Base-by-base conservation (phyloP, 768 basidiomycete species). In the Psilocybe azurescens region DNA sequence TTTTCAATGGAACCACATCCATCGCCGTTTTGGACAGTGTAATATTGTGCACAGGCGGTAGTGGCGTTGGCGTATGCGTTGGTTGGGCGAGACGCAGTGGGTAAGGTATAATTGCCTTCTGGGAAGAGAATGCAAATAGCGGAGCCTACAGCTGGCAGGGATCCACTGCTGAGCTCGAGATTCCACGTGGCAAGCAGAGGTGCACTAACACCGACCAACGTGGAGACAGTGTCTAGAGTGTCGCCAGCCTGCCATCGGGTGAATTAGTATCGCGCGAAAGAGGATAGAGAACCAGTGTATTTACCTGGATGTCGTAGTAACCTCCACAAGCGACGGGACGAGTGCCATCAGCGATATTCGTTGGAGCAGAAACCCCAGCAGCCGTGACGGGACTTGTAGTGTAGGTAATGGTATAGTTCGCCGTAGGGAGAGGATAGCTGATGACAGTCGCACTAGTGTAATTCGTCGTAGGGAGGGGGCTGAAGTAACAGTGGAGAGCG, bases 81-180 rank as follows among this genome's bases (percentile, higher is more conserved):
- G 3, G 60, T 50, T 8, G 71, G 69, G 9, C 50, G 20, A n/a
- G 57, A 36, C 1, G 65, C 68, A 9, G 60, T 10, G 5, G 54
- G 29, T 9, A 72, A 59, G 20, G 71, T 72, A 56, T 72, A 69
- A 53, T 70, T 72, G n/a, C 69, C 53, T 8, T 33, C 38, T 10
- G 53, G 53, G 33, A 54, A 54, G 16, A 54, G 20, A n/a, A 38
- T 54, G 33, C 53, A 54, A 18, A 54, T 54, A 11, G 53, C 53
- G 32, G 53, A 54, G 9, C 53, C 53, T 38, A 33, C 38, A 24
- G 53, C 14, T 44, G 41, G 53, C 18, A 54, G 18, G 18, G 53
- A 55, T 28, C 59, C 59, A 29, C 56, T 61, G 1, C 56, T 48
- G 30, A 70, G 68, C 53, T 70, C 62, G 14, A 60, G 62, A 48